Percentiles rank a stretch among this genome's conserved stretches.
These are phyloP conservation scores for Ogataea populi-albae DNA, from an alignment of 805 yeast genomes.

Conservation along the genomic window DNA sequence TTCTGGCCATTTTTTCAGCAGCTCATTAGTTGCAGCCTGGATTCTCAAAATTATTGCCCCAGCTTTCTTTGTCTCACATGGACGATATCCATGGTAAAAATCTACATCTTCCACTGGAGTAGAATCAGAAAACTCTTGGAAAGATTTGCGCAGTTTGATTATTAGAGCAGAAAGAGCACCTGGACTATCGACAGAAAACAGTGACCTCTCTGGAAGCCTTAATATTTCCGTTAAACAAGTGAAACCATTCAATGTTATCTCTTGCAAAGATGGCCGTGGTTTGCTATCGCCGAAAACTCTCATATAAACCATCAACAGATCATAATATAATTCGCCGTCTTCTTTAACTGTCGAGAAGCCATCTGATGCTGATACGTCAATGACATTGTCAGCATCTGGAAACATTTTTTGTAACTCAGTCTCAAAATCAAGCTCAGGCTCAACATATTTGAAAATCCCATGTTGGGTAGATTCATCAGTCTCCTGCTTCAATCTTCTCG, in stretches of 20 bases:
- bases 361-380: conserved; percentile 36
- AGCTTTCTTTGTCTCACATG: conserved; percentile 60
- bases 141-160: conserved; percentile 32
- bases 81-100: conserved; percentile 65
- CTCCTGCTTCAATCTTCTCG: conserved; percentile 64
- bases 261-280: conserved; percentile 13
- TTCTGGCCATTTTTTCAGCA: conserved; percentile 84
- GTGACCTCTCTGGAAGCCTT: too few relatives aligned
- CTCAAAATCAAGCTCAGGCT: conserved; percentile 64
- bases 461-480: conserved; percentile 58
- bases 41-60: conserved; percentile 45
- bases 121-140: conserved; percentile 27
- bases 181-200: neutral
- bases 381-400: conserved; percentile 79
- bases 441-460: conserved; percentile 63
- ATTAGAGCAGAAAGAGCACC: conserved; percentile 21
- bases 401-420: conserved; percentile 77
- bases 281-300: conserved; percentile 34
- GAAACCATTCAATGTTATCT: neutral
- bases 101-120: conserved; percentile 34
- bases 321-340: conserved; percentile 46
- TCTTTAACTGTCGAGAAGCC: conserved; percentile 14
- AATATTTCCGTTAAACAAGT: neutral
- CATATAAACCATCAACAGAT: conserved; percentile 50
- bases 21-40: conserved; percentile 41